Conservation (phyloP, 2,329 filamentous ascomycete genomes). For the Verticillium zaregamsianum region DNA sequence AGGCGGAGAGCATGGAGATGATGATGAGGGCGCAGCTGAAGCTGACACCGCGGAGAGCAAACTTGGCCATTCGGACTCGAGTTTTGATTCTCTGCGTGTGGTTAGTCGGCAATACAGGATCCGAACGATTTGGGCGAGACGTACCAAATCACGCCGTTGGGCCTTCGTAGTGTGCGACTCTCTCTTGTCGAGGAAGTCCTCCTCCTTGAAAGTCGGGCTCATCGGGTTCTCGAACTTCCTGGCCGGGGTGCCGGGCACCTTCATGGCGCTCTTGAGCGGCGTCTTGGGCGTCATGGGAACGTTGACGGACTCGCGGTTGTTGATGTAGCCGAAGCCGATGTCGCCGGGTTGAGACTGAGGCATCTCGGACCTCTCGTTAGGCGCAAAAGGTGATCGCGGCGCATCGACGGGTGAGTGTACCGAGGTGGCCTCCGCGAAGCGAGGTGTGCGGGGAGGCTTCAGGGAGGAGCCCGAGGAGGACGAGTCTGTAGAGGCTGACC, state of each 20-base stretch:
- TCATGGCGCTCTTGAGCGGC: constrained; percentile 87
- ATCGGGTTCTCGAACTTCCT: constrained; percentile 70
- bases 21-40: constrained; percentile 97
- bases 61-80: constrained; percentile 87
- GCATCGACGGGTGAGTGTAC: constrained; percentile 72
- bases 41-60: constrained; percentile 91
- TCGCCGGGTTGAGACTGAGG: constrained; percentile 73
- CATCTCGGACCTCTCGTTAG: constrained; percentile 46
- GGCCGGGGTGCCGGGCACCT: constrained; percentile 76
- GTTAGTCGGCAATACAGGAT: constrained; percentile 16
- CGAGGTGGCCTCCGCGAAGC: constrained; percentile 77
- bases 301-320: constrained; percentile 53
- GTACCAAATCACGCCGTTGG: constrained; percentile 82
- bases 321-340: constrained; percentile 89
- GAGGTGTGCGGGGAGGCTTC: constrained; percentile 68
- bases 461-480: constrained; percentile 51
- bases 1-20: constrained; percentile 82
- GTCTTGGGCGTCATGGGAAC: constrained; percentile 67
- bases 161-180: constrained; percentile 79
- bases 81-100: constrained; percentile 77
- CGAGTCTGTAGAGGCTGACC: constrained; percentile 45
- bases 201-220: constrained; percentile 88
- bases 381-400: constrained; percentile 52
- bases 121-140: constrained; percentile 26
- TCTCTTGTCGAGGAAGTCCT: constrained; percentile 79